A percentile compares a stretch with the other conserved stretches of the same genome.
Evolutionary conservation across 805 yeast genomes (phyloP).

Genomic region (Saccharomycopsis synnaedendra): DNA sequence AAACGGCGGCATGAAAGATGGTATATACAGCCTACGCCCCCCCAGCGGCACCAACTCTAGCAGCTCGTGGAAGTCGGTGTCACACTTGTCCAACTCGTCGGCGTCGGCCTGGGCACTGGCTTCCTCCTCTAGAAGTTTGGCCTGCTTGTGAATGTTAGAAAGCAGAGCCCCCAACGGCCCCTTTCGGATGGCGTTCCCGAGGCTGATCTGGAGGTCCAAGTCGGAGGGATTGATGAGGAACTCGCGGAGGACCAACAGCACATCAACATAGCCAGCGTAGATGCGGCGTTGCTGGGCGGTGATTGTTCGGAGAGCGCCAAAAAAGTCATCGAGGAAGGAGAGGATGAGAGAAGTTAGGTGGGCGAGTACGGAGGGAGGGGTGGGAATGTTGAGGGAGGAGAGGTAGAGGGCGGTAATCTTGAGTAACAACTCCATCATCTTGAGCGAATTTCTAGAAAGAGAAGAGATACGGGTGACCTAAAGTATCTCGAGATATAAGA

Average conservation of each 20-base stretch:
- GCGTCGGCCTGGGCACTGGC: background rate
- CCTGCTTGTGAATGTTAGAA: background rate
- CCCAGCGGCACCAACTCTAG: conserved; percentile 40
- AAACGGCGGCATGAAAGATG: conserved; percentile 71
- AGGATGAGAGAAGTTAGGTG: conserved; percentile 11
- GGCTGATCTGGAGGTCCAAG: conserved; percentile 7
- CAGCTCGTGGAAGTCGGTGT: conserved; percentile 7
- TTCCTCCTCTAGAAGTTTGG: background rate
- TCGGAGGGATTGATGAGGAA: conserved; percentile 7
- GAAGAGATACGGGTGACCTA: background rate
- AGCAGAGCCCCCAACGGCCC: background rate
- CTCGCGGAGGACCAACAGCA: conserved; percentile 5
- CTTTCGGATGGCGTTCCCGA: conserved; percentile 4
- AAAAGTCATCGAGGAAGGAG: conserved; percentile 9
- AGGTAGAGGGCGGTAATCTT: conserved; percentile 12
- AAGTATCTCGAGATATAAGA: too few species aligned
- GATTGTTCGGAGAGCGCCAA: conserved; percentile 2
- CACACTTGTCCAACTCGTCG: conserved; percentile 9
- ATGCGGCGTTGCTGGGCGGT: conserved; percentile 14
- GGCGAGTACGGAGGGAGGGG: conserved; percentile 6
- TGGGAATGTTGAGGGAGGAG: conserved; percentile 7
- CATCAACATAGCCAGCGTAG: conserved; percentile 14
- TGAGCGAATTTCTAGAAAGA: background rate
- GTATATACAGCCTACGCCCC: conserved; percentile 37
- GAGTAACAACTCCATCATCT: conserved; percentile 12